phyloP scores from a whole-genome alignment of 2,329 filamentous ascomycete species.

The Didymosphaeria variabile region DNA sequence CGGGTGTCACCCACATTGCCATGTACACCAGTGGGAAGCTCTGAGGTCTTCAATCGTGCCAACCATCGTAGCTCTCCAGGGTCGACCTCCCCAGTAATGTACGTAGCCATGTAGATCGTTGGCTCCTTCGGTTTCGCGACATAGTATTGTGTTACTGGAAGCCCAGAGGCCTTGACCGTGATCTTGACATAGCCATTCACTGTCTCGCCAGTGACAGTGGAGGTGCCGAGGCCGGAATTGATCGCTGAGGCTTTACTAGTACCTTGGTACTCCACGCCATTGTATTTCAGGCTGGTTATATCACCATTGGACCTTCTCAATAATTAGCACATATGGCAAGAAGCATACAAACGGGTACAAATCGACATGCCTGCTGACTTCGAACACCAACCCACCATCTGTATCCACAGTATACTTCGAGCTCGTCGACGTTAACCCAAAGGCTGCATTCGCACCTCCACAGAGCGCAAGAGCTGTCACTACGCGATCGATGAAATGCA shows the following conservation, averaged over 20 bases:
- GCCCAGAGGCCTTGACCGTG: constrained; percentile 26
- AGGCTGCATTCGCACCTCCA: constrained; percentile 24
- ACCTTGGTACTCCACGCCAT: constrained; percentile 33
- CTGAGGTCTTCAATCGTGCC: constrained; percentile 17
- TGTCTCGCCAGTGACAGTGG: constrained; percentile 33
- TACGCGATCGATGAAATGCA: constrained; percentile 13
- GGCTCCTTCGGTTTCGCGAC: constrained; percentile 33
- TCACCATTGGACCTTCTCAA: constrained; percentile 30
- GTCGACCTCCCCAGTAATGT: constrained; percentile 30
- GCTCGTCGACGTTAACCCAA: constrained; percentile 31
- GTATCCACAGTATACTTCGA: constrained; percentile 31
- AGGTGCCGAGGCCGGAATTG: constrained; percentile 33
- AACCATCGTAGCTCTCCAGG: constrained; percentile 35
- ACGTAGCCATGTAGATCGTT: constrained; percentile 35
- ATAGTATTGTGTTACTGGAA: constrained; percentile 34
- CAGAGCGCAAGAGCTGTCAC: constrained; percentile 18
- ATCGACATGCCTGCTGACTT: constrained; percentile 25
- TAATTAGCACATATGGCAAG: neutral
- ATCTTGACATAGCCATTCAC: constrained; percentile 35
- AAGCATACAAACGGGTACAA: neutral
- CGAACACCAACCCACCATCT: constrained; percentile 30
- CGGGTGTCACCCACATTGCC: constrained; percentile 30
- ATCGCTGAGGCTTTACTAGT: constrained; percentile 31
- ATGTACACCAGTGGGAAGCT: constrained; percentile 32
- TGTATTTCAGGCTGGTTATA: constrained; percentile 33